phyloP scores from a whole-genome alignment of 1,284 basidiomycete species.

The Meira miltonrushii region DNA sequence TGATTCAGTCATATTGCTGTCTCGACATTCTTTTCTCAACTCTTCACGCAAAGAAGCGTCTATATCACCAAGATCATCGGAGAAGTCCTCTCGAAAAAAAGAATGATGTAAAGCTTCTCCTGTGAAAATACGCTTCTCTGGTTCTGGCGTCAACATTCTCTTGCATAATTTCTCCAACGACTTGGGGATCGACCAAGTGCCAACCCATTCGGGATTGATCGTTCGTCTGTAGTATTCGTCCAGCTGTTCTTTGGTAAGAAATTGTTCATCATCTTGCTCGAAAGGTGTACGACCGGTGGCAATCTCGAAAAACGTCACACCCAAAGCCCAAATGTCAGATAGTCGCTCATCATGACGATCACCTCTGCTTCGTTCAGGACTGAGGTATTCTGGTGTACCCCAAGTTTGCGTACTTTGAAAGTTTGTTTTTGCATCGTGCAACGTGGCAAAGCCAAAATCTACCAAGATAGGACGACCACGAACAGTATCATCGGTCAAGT shows the following conservation, averaged over 20 bases:
- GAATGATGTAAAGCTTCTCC: not conserved
- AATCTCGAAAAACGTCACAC: constrained; percentile 46
- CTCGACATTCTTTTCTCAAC: not conserved
- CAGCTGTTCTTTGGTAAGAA: constrained; percentile 24
- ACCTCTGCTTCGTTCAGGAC: constrained; percentile 31
- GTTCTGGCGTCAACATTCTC: constrained; percentile 22
- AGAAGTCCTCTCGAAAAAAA: not conserved
- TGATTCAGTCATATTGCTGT: not conserved
- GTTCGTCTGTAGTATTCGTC: constrained; percentile 36
- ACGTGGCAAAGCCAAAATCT: constrained; percentile 42
- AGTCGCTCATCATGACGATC: constrained; percentile 34
- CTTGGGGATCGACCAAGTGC: constrained; percentile 22
- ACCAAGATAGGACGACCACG: constrained; percentile 13
- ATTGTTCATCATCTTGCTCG: constrained; percentile 31
- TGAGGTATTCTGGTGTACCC: constrained; percentile 42
- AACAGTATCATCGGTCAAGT: constrained; percentile 15
- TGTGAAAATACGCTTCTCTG: not conserved
- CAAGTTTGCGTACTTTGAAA: constrained; percentile 28
- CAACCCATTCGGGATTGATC: constrained; percentile 25
- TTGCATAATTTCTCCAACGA: constrained; percentile 33
- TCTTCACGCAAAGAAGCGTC: not conserved
- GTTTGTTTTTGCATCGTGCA: constrained; percentile 27
- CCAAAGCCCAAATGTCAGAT: constrained; percentile 39
- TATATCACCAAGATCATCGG: too few relatives aligned
- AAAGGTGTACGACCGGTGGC: constrained; percentile 39